phyloP scores from a whole-genome alignment of 129 eudicot species.

The Helichrysum umbraculigerum region DNA sequence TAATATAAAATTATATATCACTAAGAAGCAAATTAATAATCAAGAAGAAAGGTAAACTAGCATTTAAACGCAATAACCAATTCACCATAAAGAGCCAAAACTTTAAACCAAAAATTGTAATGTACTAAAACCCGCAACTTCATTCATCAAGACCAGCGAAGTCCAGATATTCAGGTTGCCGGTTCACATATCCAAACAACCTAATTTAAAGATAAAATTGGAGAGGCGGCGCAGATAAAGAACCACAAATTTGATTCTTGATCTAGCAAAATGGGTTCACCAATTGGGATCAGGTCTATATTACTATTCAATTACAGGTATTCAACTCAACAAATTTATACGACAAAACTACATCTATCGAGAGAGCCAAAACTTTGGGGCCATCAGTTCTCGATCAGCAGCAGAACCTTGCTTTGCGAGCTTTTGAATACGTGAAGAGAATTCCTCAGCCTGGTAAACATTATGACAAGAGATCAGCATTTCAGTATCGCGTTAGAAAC shows the following conservation, averaged over 20 bases:
- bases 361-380: conserved; percentile 69
- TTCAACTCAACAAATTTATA: conserved; percentile 6
- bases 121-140: neutral
- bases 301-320: conserved; percentile 3
- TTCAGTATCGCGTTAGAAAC: neutral
- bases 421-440: conserved; percentile 80
- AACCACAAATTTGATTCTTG: conserved; percentile 13
- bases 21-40: neutral
- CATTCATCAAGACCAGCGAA: neutral
- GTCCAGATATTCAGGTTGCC: neutral
- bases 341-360: conserved; percentile 25
- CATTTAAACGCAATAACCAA: conserved; percentile 21
- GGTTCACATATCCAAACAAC: conserved; percentile 6
- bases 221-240: neutral
- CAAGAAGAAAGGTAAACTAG: neutral
- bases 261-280: conserved; percentile 8
- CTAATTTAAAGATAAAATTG: neutral
- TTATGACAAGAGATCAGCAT: conserved; percentile 21
- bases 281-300: neutral
- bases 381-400: conserved; percentile 62
- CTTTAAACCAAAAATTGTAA: neutral
- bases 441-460: conserved; percentile 76
- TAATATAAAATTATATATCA: too few relatives aligned
- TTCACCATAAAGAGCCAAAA: conserved; percentile 15
- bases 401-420: conserved; percentile 84